Evolutionary conservation across 768 basidiomycete genomes (phyloP).

Genomic region (Mycena vitilis): DNA sequence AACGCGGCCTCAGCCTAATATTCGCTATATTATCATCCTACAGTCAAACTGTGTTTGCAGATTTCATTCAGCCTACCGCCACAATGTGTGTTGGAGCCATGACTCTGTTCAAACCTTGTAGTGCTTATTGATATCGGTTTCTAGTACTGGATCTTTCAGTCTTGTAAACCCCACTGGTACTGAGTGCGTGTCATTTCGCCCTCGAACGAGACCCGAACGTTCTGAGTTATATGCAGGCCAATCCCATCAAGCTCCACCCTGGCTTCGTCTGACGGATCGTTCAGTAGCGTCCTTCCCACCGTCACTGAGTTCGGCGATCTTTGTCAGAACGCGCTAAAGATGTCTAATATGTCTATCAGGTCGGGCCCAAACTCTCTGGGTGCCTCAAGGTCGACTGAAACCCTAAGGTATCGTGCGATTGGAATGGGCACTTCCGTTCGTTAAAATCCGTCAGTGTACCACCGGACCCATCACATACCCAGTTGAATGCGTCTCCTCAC

Average conservation of each 20-base stretch:
- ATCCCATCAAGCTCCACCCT: too few relatives aligned
- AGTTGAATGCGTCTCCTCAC: neutral
- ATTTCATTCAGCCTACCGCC: neutral
- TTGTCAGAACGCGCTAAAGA: too few relatives aligned
- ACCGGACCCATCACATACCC: neutral
- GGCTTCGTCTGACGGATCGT: too few relatives aligned
- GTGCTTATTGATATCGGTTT: neutral
- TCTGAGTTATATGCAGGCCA: too few relatives aligned
- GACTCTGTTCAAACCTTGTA: neutral
- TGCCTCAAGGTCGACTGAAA: neutral
- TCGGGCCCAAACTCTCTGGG: neutral
- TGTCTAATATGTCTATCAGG: too few relatives aligned
- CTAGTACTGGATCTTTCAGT: conserved; percentile 11
- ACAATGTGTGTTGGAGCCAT: neutral
- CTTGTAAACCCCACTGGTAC: conserved; percentile 5
- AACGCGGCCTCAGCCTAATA: conserved; percentile 5
- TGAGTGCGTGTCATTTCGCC: neutral
- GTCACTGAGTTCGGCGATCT: too few relatives aligned
- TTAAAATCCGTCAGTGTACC: neutral
- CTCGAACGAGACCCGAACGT: too few relatives aligned
- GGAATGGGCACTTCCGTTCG: neutral
- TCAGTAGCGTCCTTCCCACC: too few relatives aligned
- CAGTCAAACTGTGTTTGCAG: neutral
- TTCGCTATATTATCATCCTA: conserved; percentile 7
- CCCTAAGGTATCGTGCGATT: too few relatives aligned